phyloP scores from a whole-genome alignment of 192 early-diverging fungal genomes.

The Glomus cerebriforme region DNA sequence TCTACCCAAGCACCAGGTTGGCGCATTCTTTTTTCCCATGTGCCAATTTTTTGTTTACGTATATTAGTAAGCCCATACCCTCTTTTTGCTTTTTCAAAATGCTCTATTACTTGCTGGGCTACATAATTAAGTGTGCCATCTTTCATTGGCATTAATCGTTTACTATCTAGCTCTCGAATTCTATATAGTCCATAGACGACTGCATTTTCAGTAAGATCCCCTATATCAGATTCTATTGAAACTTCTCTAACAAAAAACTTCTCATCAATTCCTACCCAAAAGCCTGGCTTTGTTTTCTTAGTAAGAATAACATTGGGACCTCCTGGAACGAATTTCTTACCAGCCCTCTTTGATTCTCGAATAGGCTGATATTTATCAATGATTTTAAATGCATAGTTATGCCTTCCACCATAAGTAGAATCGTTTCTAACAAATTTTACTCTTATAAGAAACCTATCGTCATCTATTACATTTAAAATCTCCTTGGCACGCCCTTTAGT shows the following conservation, averaged over 20 bases:
- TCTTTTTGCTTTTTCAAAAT: slow-evolving; percentile 21
- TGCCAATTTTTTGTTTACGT: slow-evolving; percentile 13
- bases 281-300: slow-evolving; percentile 9
- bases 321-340: slow-evolving; percentile 1
- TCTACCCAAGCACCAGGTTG: background rate
- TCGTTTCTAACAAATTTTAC: slow-evolving; percentile 7
- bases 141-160: slow-evolving; percentile 26
- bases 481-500: slow-evolving; percentile 1
- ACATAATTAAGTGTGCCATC: slow-evolving; percentile 20
- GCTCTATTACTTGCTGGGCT: too few relatives aligned
- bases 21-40: slow-evolving; percentile 9
- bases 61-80: background rate
- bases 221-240: background rate
- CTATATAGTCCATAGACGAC: slow-evolving; percentile 14
- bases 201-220: slow-evolving; percentile 12
- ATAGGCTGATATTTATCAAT: too few relatives aligned
- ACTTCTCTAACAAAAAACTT: background rate
- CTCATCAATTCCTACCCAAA: slow-evolving; percentile 13
- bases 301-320: background rate
- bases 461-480: slow-evolving; percentile 27
- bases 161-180: slow-evolving; percentile 17
- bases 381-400: background rate
- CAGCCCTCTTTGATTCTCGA: slow-evolving; percentile 10
- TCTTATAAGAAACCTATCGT: slow-evolving; percentile 7
- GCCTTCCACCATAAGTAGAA: background rate